These are phyloP conservation scores for Articulospora tetracladia DNA, from an alignment of 495 filamentous ascomycete species.

Conservation along the genomic window DNA sequence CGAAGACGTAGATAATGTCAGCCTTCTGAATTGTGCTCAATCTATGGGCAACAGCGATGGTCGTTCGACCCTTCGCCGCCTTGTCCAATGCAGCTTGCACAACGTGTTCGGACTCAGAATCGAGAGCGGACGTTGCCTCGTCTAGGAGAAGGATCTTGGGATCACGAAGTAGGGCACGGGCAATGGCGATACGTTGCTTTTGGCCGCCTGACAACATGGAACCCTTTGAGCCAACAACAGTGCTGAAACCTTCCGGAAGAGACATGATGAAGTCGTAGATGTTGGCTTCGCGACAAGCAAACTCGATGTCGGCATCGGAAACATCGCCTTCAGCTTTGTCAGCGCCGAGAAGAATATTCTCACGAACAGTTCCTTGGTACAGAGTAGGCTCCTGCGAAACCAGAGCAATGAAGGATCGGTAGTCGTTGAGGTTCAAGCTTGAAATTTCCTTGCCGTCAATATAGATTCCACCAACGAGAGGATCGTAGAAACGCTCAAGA, in stretches of 20 bases:
- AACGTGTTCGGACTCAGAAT: slow-evolving; percentile 78
- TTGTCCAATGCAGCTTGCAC: slow-evolving; percentile 77
- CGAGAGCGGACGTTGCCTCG: slow-evolving; percentile 78
- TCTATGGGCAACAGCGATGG: slow-evolving; percentile 75
- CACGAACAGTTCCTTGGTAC: slow-evolving; percentile 79
- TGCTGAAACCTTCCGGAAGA: slow-evolving; percentile 70
- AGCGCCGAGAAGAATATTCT: slow-evolving; percentile 75
- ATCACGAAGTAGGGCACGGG: slow-evolving; percentile 73
- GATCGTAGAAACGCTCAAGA: slow-evolving; percentile 83
- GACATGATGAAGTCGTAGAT: slow-evolving; percentile 89
- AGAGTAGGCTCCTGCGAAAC: slow-evolving; percentile 86
- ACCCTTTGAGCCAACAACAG: slow-evolving; percentile 73
- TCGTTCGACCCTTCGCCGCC: slow-evolving; percentile 70
- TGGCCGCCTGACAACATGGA: slow-evolving; percentile 78
- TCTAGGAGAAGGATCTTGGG: slow-evolving; percentile 74
- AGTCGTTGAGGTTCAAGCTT: slow-evolving; percentile 70
- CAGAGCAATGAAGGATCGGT: slow-evolving; percentile 71
- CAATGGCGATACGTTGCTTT: slow-evolving; percentile 80
- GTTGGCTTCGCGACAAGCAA: slow-evolving; percentile 82
- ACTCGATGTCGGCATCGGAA: slow-evolving; percentile 62
- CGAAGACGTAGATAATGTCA: slow-evolving; percentile 81
- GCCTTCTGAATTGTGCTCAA: slow-evolving; percentile 79
- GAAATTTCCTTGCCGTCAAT: slow-evolving; percentile 75
- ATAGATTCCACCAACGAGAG: slow-evolving; percentile 64
- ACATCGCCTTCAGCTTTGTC: slow-evolving; percentile 59